phyloP scores from a whole-genome alignment of 768 basidiomycete genomes.

The Agrocybe pediades region DNA sequence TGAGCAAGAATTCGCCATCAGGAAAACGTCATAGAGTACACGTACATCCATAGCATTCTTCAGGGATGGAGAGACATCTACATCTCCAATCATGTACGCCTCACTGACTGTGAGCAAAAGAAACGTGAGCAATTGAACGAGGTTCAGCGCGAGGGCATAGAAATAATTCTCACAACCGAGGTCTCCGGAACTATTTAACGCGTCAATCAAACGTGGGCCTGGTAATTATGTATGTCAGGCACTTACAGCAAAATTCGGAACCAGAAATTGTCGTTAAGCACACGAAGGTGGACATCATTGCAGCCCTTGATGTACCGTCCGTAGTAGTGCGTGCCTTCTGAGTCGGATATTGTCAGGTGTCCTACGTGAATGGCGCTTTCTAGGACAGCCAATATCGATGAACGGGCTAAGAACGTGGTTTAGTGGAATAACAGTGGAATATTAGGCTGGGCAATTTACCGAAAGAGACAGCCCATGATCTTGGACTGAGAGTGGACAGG shows the following conservation, averaged over 20 bases:
- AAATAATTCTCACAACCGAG: slow-evolving; percentile 56
- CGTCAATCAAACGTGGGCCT: background rate
- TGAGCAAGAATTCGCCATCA: slow-evolving; percentile 8
- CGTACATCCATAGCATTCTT: slow-evolving; percentile 65
- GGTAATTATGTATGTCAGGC: slow-evolving; percentile 1
- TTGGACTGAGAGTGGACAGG: slow-evolving; percentile 44
- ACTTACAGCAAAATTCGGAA: slow-evolving; percentile 63
- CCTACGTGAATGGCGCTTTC: slow-evolving; percentile 60
- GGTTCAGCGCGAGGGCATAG: background rate
- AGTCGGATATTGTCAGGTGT: slow-evolving; percentile 62
- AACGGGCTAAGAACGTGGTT: slow-evolving; percentile 45
- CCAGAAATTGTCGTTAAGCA: slow-evolving; percentile 68
- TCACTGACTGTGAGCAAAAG: slow-evolving; percentile 60
- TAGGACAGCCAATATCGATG: slow-evolving; percentile 60
- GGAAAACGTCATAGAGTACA: slow-evolving; percentile 13
- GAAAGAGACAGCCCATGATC: slow-evolving; percentile 51
- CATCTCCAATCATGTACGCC: slow-evolving; percentile 74
- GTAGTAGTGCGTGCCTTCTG: slow-evolving; percentile 59
- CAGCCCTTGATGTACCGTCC: slow-evolving; percentile 58
- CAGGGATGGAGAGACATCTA: slow-evolving; percentile 60
- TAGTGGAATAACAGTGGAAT: slow-evolving; percentile 9
- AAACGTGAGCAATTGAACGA: slow-evolving; percentile 4
- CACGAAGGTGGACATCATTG: slow-evolving; percentile 60
- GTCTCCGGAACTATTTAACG: slow-evolving; percentile 51
- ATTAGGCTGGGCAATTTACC: slow-evolving; percentile 32